Conservation (phyloP, 2,329 filamentous ascomycete genomes). For the Sporothrix brunneoviolacea region DNA sequence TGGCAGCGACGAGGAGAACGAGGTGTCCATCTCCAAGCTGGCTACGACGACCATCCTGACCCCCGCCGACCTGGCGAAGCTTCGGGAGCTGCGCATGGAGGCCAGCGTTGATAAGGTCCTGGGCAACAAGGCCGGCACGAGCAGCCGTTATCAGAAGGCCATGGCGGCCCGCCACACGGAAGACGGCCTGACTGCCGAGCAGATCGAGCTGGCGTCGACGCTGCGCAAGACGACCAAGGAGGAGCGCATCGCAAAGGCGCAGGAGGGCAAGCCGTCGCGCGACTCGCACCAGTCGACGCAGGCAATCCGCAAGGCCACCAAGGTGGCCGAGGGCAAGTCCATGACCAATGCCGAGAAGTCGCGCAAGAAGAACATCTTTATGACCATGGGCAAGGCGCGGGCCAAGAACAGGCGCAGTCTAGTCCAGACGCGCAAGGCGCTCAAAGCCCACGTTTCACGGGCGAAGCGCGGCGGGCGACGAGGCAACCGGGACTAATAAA, state of each 20-base stretch:
- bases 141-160: constrained; percentile 41
- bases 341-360: constrained; percentile 97
- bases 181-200: constrained; percentile 80
- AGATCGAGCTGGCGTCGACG: constrained; percentile 80
- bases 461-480: constrained; percentile 78
- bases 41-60: constrained; percentile 94
- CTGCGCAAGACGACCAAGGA: constrained; percentile 83
- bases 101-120: constrained; percentile 62
- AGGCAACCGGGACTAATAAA: constrained; percentile 51
- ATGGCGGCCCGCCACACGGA: constrained; percentile 63
- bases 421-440: constrained; percentile 71
- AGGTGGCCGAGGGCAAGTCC: constrained; percentile 84
- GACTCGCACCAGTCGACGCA: constrained; percentile 80
- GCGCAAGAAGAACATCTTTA: constrained; percentile 95
- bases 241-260: constrained; percentile 76
- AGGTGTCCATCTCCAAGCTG: constrained; percentile 55
- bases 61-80: constrained; percentile 89
- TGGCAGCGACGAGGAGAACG: constrained; percentile 36
- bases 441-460: constrained; percentile 75
- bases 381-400: constrained; percentile 96
- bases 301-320: constrained; percentile 78
- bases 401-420: constrained; percentile 92
- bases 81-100: constrained; percentile 75
- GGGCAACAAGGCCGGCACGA: constrained; percentile 27
- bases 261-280: constrained; percentile 71